Evolutionary conservation across 345 rosid genomes (phyloP).

Genomic region (Lumnitzera racemosa): DNA sequence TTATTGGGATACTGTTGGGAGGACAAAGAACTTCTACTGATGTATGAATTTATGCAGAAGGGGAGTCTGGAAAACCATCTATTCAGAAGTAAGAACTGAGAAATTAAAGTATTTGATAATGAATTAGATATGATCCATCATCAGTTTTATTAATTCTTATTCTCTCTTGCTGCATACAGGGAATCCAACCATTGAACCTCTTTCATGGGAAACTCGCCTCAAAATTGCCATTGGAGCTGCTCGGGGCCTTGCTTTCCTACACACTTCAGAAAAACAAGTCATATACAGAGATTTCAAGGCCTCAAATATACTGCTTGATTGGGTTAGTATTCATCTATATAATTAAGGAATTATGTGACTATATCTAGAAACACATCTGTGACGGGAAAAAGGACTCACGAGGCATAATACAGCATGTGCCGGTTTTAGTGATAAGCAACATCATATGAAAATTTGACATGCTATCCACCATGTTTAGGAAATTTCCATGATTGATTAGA

Average conservation of each 20-base stretch:
- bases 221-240: conserved; percentile 79
- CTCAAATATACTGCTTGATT: conserved; percentile 68
- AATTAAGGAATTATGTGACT: neutral
- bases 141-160: neutral
- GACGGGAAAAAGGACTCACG: no score
- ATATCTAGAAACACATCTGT: neutral
- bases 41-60: conserved; percentile 73
- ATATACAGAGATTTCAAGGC: conserved; percentile 85
- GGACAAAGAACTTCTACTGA: conserved; percentile 60
- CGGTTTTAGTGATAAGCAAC: no score
- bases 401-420: no score
- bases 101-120: conserved; percentile 1
- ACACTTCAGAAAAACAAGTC: conserved; percentile 60
- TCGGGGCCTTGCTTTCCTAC: conserved; percentile 68
- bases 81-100: conserved; percentile 54
- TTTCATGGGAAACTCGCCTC: conserved; percentile 78
- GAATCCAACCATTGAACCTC: conserved; percentile 41
- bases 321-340: conserved; percentile 37
- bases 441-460: no score
- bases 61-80: conserved; percentile 83
- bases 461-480: no score
- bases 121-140: neutral
- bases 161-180: conserved; percentile 19
- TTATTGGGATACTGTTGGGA: conserved; percentile 80
- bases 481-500: no score